Evolutionary conservation across 1,139 yeast genomes (phyloP), one percentile per base, ranked within the genome.

Genomic region (Kurtzmaniella quercitrusa): DNA sequence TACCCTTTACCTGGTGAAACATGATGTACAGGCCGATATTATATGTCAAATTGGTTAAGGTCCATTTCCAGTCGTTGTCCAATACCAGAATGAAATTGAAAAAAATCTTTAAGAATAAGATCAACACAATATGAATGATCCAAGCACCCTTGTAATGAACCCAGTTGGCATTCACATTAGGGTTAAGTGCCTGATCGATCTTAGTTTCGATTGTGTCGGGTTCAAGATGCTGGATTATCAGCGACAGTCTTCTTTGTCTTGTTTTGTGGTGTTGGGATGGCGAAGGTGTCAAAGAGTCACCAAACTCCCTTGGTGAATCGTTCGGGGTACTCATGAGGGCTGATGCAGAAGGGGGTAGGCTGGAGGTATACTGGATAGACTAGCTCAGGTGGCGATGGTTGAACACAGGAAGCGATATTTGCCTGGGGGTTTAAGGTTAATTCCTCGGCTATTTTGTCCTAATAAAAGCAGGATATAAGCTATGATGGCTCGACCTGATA

Each of bases 1-100:
- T 89, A 29, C 98, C 98, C 58, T 91, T 93, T 42, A 93, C 89
- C 62, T 88, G 86, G 64, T 93, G 98, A 63, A 93, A 93, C 98
- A 93, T 93, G 52, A 93, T 81, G 60, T 90, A 91, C 2, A 95
- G 85, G 2, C 98, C 98, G 51, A 87, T 79, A 47, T 87, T 93
- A 61, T 93, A 93, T 6, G 95, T 83, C 48, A 86, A 77, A 60
- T 91, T 93, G 11, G 98, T 91, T 57, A 93, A 67, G 1, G 98
- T 89, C 98, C 98, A 93, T 50, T 87, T 80, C 76, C 93, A 78
- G 61, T 91, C 95, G 51, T 81, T 84, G 48, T 85, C 82, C 48
- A 73, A 66, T 31, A 87, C 80, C 18, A 84, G 81, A 46, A 91
- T 70, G 49, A 89, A 74, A 62, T 89, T 90, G 65, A 79, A 91